Evolutionary conservation across 1,284 basidiomycete species (phyloP).

Genomic region (Cutaneotrichosporon arboriforme): DNA sequence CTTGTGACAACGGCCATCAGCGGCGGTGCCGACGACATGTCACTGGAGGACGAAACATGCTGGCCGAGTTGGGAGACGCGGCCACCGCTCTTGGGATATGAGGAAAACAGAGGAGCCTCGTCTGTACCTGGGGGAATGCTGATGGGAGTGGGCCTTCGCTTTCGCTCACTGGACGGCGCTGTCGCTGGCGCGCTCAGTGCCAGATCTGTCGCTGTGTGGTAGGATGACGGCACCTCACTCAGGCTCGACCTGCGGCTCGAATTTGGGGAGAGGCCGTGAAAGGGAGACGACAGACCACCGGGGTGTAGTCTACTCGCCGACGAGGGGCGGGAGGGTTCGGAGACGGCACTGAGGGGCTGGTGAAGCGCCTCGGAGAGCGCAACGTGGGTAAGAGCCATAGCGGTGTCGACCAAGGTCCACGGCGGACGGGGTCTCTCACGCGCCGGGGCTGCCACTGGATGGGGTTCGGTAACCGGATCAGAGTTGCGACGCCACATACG

Average conservation of each 20-base stretch:
- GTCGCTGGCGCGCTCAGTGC: not conserved
- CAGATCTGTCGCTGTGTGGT: not conserved
- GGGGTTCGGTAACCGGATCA: not conserved
- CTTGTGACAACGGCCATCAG: too few relatives aligned
- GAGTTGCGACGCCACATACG: not conserved
- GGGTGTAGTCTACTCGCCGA: not conserved
- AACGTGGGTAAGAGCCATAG: slow-evolving; percentile 10
- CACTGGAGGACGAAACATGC: not conserved
- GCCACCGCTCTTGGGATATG: slow-evolving; percentile 18
- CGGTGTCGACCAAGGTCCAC: slow-evolving; percentile 7
- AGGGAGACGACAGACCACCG: slow-evolving; percentile 9
- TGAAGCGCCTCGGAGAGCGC: slow-evolving; percentile 5
- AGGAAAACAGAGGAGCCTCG: slow-evolving; percentile 7
- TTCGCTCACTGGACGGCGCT: not conserved
- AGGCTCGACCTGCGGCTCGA: slow-evolving; percentile 9
- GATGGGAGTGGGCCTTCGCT: slow-evolving; percentile 3
- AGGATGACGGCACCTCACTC: slow-evolving; percentile 1
- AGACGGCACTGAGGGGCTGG: slow-evolving; percentile 23
- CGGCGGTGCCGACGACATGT: too few relatives aligned
- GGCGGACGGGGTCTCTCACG: slow-evolving; percentile 1
- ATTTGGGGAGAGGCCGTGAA: slow-evolving; percentile 5
- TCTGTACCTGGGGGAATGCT: slow-evolving; percentile 4
- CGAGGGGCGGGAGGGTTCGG: slow-evolving; percentile 23
- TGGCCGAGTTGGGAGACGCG: not conserved
- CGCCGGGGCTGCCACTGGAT: not conserved